These are phyloP conservation scores for Poteriospumella lacustris DNA, from an alignment of 108 stramenopile genomes.

Conservation along the genomic window DNA sequence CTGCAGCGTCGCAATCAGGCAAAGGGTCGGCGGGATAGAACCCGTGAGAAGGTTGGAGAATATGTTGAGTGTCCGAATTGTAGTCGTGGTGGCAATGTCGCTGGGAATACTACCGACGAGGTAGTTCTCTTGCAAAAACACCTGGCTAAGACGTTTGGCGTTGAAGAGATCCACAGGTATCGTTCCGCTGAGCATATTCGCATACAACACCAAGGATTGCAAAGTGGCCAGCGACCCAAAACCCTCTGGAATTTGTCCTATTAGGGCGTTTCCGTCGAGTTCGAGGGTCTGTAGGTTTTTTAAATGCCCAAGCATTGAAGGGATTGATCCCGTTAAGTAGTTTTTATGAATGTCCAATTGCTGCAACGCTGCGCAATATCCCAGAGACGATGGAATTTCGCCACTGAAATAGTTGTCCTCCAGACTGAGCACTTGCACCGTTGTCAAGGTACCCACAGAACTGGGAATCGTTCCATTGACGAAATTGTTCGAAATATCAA, in stretches of 20 bases:
- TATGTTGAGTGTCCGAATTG: slow-evolving; percentile 34
- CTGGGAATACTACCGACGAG: slow-evolving; percentile 32
- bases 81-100: slow-evolving; percentile 10
- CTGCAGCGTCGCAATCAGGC: too few species aligned
- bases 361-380: too few species aligned
- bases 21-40: too few species aligned
- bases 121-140: slow-evolving; percentile 24
- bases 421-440: slow-evolving; percentile 22
- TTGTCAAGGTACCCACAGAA: slow-evolving; percentile 34
- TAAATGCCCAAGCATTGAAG: too few species aligned
- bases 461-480: slow-evolving; percentile 35
- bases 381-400: too few species aligned
- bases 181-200: too few species aligned
- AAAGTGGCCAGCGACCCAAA: too few species aligned
- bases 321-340: too few species aligned
- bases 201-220: slow-evolving; percentile 32
- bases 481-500: slow-evolving; percentile 33
- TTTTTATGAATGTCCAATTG: too few species aligned
- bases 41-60: slow-evolving; percentile 33
- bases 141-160: slow-evolving; percentile 31
- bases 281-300: too few species aligned
- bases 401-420: slow-evolving; percentile 33
- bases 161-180: slow-evolving; percentile 30
- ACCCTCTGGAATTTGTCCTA: too few species aligned
- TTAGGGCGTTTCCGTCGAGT: too few species aligned